Evolutionary conservation across 2,329 filamentous ascomycete genomes (phyloP), one percentile per base, ranked within the genome.

Genomic region (Tolypocladium tropicale): DNA sequence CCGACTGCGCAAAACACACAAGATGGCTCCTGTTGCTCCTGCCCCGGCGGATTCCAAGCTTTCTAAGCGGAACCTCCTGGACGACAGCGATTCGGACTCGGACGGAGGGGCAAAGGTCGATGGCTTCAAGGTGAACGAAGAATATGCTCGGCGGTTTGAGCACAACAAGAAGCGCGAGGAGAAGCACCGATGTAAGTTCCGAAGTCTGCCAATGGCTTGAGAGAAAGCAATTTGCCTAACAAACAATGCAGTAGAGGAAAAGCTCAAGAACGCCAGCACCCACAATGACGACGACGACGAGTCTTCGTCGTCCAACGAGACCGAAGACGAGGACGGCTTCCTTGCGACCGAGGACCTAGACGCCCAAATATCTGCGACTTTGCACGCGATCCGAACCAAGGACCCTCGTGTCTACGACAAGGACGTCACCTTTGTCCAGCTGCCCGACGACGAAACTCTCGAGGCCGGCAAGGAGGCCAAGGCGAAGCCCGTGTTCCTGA

Each of bases 151-250:
- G 63, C 81, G 90, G 43, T 97, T 96, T 65, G 94, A 99, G 71
- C 82, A 97, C 74, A 99, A 99, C 75, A 96, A 97, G 77, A 96
- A 96, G 76, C 83, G 93, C 57, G 92, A 95, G 68, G 94, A 99
- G 70, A 76, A 84, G 60, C 86, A 91, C 18, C 80, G 82, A 67
- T 71, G 86, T 88, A 66, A 64, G 82, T 28, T 30, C 28, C 10
- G 12, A 11, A 33, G 4, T 3, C 10, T 21, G 21, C 5, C 6
- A 72, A 32, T 60, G 53, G 62, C 49, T 18, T 30, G 18, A n/a
- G 12, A n/a, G n/a, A n/a, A n/a, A n/a, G n/a, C n/a, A 16, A 23
- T 43, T 16, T 14, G n/a, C 9, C 34, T 49, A 39, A 36, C 48
- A 34, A 52, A 59, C 63, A 56, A 32, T 43, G 10, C 60, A 93